These are phyloP conservation scores for Aspergillus spinulosporus DNA, from an alignment of 2,329 filamentous ascomycete genomes.

Conservation along the genomic window DNA sequence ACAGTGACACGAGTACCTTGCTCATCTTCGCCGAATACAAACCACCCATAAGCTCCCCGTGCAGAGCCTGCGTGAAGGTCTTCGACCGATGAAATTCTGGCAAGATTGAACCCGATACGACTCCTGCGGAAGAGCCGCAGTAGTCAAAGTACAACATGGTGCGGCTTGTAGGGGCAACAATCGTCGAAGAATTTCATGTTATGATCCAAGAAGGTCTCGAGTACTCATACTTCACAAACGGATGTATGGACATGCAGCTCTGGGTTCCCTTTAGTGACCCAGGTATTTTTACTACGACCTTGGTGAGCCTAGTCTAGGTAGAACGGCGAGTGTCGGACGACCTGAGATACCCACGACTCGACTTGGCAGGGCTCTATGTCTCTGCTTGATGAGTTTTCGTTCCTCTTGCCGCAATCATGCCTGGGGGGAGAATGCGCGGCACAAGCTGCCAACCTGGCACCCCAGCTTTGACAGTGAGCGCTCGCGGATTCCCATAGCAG, in stretches of 20 bases:
- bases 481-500: conserved; percentile 21
- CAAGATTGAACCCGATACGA: no score
- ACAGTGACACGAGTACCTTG: no score
- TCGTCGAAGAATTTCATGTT: background rate
- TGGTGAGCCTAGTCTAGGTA: conserved; percentile 26
- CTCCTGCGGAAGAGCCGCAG: no score
- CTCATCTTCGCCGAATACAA: no score
- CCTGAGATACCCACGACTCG: background rate
- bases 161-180: no score
- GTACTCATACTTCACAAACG: conserved; percentile 18
- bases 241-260: conserved; percentile 23
- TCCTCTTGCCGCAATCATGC: conserved; percentile 18
- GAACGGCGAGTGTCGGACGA: background rate
- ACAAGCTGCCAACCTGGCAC: conserved; percentile 20
- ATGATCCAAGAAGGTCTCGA: background rate
- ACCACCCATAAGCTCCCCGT: no score
- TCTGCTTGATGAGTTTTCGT: conserved; percentile 24
- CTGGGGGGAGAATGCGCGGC: conserved; percentile 23
- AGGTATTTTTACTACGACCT: conserved; percentile 28
- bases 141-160: no score
- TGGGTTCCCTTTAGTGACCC: conserved; percentile 26
- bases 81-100: no score
- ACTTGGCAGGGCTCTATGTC: conserved; percentile 22
- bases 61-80: no score
- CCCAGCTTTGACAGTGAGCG: conserved; percentile 18